Conservation (phyloP, 805 yeast species). For the Ogataea pini region DNA sequence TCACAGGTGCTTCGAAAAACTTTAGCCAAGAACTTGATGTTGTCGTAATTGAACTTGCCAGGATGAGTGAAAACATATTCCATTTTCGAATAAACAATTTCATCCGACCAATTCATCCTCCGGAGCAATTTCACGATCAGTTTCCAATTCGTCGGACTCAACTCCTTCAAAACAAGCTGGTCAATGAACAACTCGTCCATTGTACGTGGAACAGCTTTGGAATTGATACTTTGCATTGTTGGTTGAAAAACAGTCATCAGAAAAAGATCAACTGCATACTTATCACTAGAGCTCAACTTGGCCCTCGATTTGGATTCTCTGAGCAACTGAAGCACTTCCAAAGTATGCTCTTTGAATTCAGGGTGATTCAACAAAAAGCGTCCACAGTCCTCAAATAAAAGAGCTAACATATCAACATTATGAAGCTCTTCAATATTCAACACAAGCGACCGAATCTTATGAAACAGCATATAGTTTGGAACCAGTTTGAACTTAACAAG, state of each 20-base stretch:
- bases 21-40: slow-evolving; percentile 50
- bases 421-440: slow-evolving; percentile 50
- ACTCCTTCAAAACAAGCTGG: slow-evolving; percentile 52
- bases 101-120: slow-evolving; percentile 49
- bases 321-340: slow-evolving; percentile 60
- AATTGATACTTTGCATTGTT: slow-evolving; percentile 38
- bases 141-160: slow-evolving; percentile 39
- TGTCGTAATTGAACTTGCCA: slow-evolving; percentile 59
- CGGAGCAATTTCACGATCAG: slow-evolving; percentile 40
- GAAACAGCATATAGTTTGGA: slow-evolving; percentile 71
- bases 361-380: slow-evolving; percentile 57
- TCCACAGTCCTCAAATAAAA: slow-evolving; percentile 77
- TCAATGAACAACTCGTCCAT: slow-evolving; percentile 51
- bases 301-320: slow-evolving; percentile 50
- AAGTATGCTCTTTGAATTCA: slow-evolving; percentile 59
- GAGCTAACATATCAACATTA: slow-evolving; percentile 67
- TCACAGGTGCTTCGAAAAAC: slow-evolving; percentile 41
- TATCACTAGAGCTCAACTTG: slow-evolving; percentile 52
- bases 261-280: slow-evolving; percentile 58
- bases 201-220: slow-evolving; percentile 29
- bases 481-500: slow-evolving; percentile 73
- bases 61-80: slow-evolving; percentile 55
- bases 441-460: slow-evolving; percentile 65
- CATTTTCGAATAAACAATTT: slow-evolving; percentile 34
- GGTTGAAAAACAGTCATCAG: slow-evolving; percentile 59